Evolutionary conservation across 768 basidiomycete species (phyloP).

Genomic region (Floccularia luteovirens): DNA sequence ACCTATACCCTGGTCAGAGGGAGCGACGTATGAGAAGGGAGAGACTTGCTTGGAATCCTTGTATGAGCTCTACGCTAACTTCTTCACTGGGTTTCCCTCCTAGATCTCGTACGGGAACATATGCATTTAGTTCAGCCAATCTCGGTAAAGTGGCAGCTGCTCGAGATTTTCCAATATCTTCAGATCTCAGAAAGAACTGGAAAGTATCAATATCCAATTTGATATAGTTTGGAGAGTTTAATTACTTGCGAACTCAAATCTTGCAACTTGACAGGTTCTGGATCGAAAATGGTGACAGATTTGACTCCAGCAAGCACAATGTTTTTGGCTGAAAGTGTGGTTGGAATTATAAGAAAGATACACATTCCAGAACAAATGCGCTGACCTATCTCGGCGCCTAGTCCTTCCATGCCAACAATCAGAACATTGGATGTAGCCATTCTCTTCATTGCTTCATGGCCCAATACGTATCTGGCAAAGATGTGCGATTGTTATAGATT

Average conservation of each 20-base stretch:
- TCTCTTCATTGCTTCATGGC: constrained; percentile 98
- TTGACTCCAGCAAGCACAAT: constrained; percentile 94
- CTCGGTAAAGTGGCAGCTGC: constrained; percentile 84
- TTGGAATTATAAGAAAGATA: constrained; percentile 5
- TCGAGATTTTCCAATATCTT: constrained; percentile 83
- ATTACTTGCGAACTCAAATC: constrained; percentile 88
- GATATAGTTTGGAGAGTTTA: constrained; percentile 2
- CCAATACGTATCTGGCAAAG: constrained; percentile 74
- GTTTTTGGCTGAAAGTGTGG: constrained; percentile 95
- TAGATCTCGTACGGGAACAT: constrained; percentile 90
- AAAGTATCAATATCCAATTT: neutral
- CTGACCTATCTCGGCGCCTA: constrained; percentile 90
- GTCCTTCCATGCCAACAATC: constrained; percentile 84
- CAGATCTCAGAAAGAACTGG: constrained; percentile 89
- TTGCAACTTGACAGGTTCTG: constrained; percentile 77
- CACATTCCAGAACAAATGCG: constrained; percentile 3
- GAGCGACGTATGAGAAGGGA: neutral
- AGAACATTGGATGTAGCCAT: constrained; percentile 97
- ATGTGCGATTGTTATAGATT: too few relatives aligned
- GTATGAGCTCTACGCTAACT: constrained; percentile 73
- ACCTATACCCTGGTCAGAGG: constrained; percentile 38
- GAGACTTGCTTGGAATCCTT: constrained; percentile 76
- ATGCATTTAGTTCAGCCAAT: constrained; percentile 89
- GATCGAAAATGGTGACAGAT: constrained; percentile 93
- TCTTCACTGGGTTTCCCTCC: constrained; percentile 70